Evolutionary conservation across 192 early-diverging fungal genomes (phyloP).

Genomic region (Coemansia sp.): DNA sequence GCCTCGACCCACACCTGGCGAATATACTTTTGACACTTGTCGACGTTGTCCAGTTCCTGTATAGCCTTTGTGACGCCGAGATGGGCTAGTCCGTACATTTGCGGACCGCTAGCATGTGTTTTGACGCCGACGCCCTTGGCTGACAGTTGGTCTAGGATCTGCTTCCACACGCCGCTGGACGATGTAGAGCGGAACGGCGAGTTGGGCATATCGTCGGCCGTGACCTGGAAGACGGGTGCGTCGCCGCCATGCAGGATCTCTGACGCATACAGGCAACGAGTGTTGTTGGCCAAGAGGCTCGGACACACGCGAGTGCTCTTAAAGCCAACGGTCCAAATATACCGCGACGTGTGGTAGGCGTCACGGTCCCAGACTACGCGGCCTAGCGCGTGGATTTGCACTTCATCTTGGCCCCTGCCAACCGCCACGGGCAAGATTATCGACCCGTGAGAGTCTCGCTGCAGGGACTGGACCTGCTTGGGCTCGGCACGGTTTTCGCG

Average conservation of each 20-base stretch:
- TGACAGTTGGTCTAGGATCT: slow-evolving; percentile 60
- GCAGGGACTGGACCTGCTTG: slow-evolving; percentile 57
- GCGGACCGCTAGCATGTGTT: slow-evolving; percentile 70
- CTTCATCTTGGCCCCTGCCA: slow-evolving; percentile 62
- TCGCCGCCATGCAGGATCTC: slow-evolving; percentile 71
- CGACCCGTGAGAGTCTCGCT: slow-evolving; percentile 53
- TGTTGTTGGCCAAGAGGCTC: slow-evolving; percentile 56
- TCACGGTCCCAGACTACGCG: slow-evolving; percentile 60
- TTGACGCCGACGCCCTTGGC: slow-evolving; percentile 64
- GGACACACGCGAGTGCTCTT: slow-evolving; percentile 62
- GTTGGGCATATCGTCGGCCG: slow-evolving; percentile 64
- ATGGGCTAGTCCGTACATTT: slow-evolving; percentile 68
- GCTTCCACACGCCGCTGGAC: slow-evolving; percentile 71
- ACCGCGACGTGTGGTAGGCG: slow-evolving; percentile 66
- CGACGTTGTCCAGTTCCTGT: slow-evolving; percentile 57
- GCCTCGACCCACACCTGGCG: slow-evolving; percentile 41
- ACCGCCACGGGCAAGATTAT: slow-evolving; percentile 60
- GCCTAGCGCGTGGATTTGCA: slow-evolving; percentile 61
- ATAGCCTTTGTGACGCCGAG: slow-evolving; percentile 72
- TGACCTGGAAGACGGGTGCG: slow-evolving; percentile 64
- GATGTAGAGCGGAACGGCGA: slow-evolving; percentile 60
- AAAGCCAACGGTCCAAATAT: slow-evolving; percentile 72
- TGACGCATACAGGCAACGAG: slow-evolving; percentile 60
- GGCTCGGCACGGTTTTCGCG: slow-evolving; percentile 62
- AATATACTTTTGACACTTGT: slow-evolving; percentile 43